Base-by-base conservation (phyloP, 805 yeast species). In the Ogataea philodendri region DNA sequence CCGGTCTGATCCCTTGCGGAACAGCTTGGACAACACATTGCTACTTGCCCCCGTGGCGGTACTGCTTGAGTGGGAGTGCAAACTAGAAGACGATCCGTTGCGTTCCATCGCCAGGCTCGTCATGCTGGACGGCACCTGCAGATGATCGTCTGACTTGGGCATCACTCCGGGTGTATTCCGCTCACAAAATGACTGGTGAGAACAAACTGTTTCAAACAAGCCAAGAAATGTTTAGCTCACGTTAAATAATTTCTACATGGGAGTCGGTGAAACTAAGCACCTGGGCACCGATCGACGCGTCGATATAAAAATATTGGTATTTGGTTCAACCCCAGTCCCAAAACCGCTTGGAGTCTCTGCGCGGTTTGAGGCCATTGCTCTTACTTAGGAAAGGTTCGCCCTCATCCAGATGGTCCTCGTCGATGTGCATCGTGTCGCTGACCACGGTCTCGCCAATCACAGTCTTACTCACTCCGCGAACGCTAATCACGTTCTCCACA, bases 391-490 rank as follows among this genome's bases (percentile, higher is more conserved):
- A 19, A 7, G 46, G 41, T 9, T 35, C 26, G 17, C 35, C 41
- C 24, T 34, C 35, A 27, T 30, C 19, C 25, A 20, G 23, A 26
- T 19, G 20, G 27, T 52, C 59, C 23, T 28, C 36, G 21, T 20
- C 30, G 26, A 30, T 26, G 26, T 23, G 23, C 27, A 26, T 15
- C 13, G 35, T 18, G 24, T 59, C 64, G 15, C 74, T 77, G 25
- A 67, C 65, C 37, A 65, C 72, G 44, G 52, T 53, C 26, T 74
- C 81, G 49, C 83, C 90, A 51, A 87, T 86, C 42, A 87, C 84
- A 3, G 94, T 86, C 66, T 87, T 87, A 50, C 78, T 79, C 14
- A 84, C 84, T 35, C 96, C 96, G 54, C 81, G 79, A 17, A 83
- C 83, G 32, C 81, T 83, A n/a, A 87, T 78, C 11, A 87, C 81